A percentile compares a stretch with the other conserved stretches of the same genome.
These are phyloP conservation scores for Candida pini DNA, from an alignment of 805 yeast species.

Conservation along the genomic window DNA sequence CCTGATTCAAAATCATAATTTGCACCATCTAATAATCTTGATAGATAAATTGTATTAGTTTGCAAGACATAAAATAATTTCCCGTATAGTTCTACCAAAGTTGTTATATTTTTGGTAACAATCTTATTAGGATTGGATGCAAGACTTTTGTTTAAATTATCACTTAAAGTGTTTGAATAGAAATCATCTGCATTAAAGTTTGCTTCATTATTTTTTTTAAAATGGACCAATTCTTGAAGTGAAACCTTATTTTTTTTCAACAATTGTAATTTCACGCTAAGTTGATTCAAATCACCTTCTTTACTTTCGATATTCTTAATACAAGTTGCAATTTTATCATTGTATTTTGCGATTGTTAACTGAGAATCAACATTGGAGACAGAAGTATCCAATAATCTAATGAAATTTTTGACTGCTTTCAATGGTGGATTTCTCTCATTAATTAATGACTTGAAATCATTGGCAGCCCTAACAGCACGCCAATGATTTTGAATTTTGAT, in stretches of 20 bases:
- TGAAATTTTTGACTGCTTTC: conserved; percentile 68
- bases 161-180: conserved; percentile 21
- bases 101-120: conserved; percentile 36
- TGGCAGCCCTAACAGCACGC: conserved; percentile 60
- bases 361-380: conserved; percentile 68
- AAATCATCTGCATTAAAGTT: no score
- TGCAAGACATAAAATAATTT: conserved; percentile 78
- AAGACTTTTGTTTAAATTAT: conserved; percentile 17
- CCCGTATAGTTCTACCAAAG: conserved; percentile 63
- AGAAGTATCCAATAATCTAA: conserved; percentile 62
- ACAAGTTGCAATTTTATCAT: conserved; percentile 63
- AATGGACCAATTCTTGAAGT: conserved; percentile 55
- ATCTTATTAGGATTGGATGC: conserved; percentile 14
- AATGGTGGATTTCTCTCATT: conserved; percentile 72
- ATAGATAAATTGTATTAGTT: conserved; percentile 71
- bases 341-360: conserved; percentile 55
- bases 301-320: conserved; percentile 66
- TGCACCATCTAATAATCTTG: conserved; percentile 39
- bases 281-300: conserved; percentile 68
- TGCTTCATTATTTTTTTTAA: no score
- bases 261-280: conserved; percentile 73
- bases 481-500: conserved; percentile 70
- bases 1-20: conserved; percentile 22
- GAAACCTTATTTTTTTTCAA: conserved; percentile 76
- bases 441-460: conserved; percentile 69